A percentile compares a stretch with the other conserved stretches of the same genome.
Evolutionary conservation across 2,329 filamentous ascomycete species (phyloP).

Genomic region (Rhinocladiella mackenziei): DNA sequence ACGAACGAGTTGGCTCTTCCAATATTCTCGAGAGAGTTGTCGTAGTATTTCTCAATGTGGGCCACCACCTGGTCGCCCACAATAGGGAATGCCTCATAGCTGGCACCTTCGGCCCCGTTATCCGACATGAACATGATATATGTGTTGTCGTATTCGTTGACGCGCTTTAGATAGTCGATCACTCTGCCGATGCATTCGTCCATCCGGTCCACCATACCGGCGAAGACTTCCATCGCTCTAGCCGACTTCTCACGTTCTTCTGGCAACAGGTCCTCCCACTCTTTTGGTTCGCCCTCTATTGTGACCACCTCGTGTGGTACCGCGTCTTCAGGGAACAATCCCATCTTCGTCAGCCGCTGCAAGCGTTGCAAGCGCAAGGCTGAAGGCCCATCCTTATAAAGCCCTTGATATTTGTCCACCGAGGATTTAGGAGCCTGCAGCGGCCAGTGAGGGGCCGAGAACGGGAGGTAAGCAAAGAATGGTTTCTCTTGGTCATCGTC

Average conservation of each 20-base stretch:
- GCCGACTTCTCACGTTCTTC: constrained; percentile 41
- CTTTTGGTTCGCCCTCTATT: constrained; percentile 39
- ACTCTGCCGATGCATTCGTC: constrained; percentile 47
- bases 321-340: constrained; percentile 42
- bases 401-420: constrained; percentile 47
- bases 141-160: constrained; percentile 48
- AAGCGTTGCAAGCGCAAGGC: constrained; percentile 45
- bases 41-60: constrained; percentile 46
- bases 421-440: constrained; percentile 48
- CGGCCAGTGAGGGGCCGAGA: constrained; percentile 53
- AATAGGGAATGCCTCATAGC: constrained; percentile 45
- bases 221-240: constrained; percentile 49
- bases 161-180: constrained; percentile 43
- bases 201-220: constrained; percentile 49
- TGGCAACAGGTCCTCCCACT: constrained; percentile 40
- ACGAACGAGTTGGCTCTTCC: constrained; percentile 46
- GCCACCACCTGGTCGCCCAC: constrained; percentile 41
- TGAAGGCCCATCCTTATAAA: constrained; percentile 50
- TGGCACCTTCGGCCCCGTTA: constrained; percentile 49
- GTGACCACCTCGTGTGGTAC: constrained; percentile 44
- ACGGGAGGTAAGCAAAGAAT: constrained; percentile 49
- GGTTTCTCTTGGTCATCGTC: constrained; percentile 38
- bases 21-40: constrained; percentile 48
- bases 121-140: constrained; percentile 50
- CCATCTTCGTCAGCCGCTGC: constrained; percentile 44